Percentiles rank a stretch among this genome's conserved stretches.
Evolutionary conservation across 768 basidiomycete genomes (phyloP).

Genomic region (Lyophyllum decastes): DNA sequence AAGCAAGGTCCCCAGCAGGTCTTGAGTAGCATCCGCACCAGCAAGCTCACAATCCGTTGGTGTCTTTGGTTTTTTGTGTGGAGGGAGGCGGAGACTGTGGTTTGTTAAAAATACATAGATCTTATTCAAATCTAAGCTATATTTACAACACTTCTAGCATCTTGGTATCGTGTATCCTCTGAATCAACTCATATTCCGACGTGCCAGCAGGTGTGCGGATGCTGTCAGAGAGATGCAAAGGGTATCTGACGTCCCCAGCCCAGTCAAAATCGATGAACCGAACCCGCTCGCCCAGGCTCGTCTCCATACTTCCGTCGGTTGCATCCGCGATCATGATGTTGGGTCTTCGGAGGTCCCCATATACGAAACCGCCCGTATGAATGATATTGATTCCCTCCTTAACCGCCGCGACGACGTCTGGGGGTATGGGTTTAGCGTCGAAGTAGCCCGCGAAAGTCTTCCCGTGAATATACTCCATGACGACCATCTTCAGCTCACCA

Average conservation of each 20-base stretch:
- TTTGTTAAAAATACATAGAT: too few species aligned
- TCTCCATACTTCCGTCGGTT: background rate
- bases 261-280: constrained; percentile 13
- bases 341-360: constrained; percentile 5
- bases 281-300: background rate
- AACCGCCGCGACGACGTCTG: background rate
- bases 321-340: constrained; percentile 4
- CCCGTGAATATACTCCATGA: constrained; percentile 30
- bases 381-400: background rate
- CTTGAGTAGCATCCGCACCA: too few species aligned
- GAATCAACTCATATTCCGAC: constrained; percentile 5
- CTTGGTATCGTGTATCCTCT: constrained; percentile 5
- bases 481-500: constrained; percentile 23
- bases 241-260: constrained; percentile 17
- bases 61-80: too few species aligned
- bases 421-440: background rate
- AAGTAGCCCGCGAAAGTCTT: background rate
- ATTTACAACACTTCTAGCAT: constrained; percentile 2
- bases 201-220: constrained; percentile 2
- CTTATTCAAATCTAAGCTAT: background rate
- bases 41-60: too few species aligned
- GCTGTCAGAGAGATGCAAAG: constrained; percentile 9
- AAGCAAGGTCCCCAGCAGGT: too few species aligned
- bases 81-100: too few species aligned
- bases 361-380: constrained; percentile 4